Evolutionary conservation across 495 filamentous ascomycete species (phyloP), one percentile per base, ranked within the genome.

Genomic region (Tuber calosporum): DNA sequence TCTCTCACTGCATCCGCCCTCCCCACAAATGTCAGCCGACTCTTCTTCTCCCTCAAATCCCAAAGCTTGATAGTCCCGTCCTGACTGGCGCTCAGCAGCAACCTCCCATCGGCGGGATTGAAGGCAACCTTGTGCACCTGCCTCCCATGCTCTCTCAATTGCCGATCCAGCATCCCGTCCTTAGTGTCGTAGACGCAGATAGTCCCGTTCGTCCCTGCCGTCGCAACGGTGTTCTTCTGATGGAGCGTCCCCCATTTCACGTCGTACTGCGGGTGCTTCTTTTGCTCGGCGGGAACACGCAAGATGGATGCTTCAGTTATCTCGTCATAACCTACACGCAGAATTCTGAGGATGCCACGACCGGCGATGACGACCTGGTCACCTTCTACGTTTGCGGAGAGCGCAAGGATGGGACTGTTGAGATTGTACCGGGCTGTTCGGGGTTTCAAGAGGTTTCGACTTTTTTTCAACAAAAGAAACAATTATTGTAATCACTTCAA

Each of bases 61-160:
- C 90, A 93, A 79, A 92, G 87, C 70, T 92, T 91, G 68, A 97
- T 91, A 20, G 91, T 92, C 71, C 91, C 91, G 85, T 98, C 95
- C 83, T 97, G 93, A 81, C 94, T 94, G 37, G 92, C 95, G 5
- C 93, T 96, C 37, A 98, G 85, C 45, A 98, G 83, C 85, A 89
- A 88, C 73, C 88, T 88, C 70, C 90, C 89, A 74, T 87, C 85
- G 80, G 92, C 90, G 2, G 95, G 94, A 81, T 94, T 97, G 83
- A 97, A 92, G 62, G 92, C 93, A 48, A 99, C 85, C 75, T 89
- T 89, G 83, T 99, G 94, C 72, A 99, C 90, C 85, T 97, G 94
- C 70, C 96, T 91, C 72, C 86, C 88, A 82, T 97, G 96, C 81
- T 97, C 94, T 26, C 70, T 66, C 17, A 81, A 42, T 58, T 73